A percentile compares a stretch with the other conserved stretches of the same genome.
Conservation (phyloP, 176 grass and related monocot species). For the bread wheat (Triticum aestivum) region DNA sequence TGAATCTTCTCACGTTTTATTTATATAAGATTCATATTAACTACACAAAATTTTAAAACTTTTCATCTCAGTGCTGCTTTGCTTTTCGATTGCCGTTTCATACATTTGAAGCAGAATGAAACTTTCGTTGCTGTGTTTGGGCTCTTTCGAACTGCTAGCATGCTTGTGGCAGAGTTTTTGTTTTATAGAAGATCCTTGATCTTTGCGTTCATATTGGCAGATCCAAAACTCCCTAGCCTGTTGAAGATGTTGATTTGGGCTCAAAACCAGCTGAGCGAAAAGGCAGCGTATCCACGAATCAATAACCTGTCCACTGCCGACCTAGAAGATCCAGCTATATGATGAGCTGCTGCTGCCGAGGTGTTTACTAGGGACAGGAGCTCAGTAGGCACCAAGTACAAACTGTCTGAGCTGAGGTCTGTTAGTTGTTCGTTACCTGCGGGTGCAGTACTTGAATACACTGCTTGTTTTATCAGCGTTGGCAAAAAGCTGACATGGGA, state of each 20-base stretch:
- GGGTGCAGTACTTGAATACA: background rate
- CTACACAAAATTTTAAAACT: no score
- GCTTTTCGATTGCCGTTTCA: no score
- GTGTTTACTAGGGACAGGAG: background rate
- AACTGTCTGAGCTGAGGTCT: background rate
- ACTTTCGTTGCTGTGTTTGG: no score
- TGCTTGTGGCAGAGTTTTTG: background rate
- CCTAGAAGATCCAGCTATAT: conserved; percentile 64
- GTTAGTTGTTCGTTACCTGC: background rate
- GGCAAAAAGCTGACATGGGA: no score
- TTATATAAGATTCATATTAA: no score
- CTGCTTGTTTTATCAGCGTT: background rate
- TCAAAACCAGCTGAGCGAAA: conserved; percentile 80
- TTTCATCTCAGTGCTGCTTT: no score
- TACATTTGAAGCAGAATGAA: no score
- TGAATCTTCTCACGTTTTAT: background rate
- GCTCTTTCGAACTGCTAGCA: background rate
- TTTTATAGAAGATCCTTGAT: conserved; percentile 4
- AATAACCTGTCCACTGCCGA: conserved; percentile 52
- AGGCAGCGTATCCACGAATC: conserved; percentile 60
- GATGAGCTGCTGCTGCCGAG: conserved; percentile 30
- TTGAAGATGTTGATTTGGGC: conserved; percentile 88
- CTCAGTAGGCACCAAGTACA: background rate
- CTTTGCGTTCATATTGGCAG: conserved; percentile 21
- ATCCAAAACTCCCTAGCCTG: conserved; percentile 86